phyloP scores from a whole-genome alignment of 2,329 filamentous ascomycete species.

The Corinectria fuckeliana region DNA sequence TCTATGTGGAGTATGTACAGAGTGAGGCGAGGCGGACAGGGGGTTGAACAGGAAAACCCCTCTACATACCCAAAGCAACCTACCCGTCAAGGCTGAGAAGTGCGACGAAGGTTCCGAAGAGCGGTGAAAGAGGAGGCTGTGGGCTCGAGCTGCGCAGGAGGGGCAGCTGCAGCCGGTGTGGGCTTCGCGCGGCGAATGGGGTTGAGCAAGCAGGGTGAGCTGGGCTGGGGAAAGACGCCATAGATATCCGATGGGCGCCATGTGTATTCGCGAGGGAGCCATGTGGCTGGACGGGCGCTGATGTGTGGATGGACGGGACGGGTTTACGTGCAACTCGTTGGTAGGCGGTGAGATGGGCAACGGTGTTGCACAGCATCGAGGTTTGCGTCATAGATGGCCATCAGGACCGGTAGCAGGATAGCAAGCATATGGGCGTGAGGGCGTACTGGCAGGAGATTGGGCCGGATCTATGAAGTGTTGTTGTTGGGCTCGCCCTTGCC shows the following conservation, averaged over 20 bases:
- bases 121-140: conserved; percentile 17
- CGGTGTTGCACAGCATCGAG: not conserved
- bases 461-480: not conserved
- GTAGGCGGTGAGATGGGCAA: not conserved
- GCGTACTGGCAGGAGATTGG: conserved; percentile 4
- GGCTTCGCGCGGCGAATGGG: conserved; percentile 7
- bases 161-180: conserved; percentile 9
- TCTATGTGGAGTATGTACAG: conserved; percentile 1
- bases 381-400: not conserved
- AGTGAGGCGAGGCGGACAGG: conserved; percentile 16
- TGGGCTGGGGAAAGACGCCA: not conserved
- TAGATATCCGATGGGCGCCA: not conserved
- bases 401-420: not conserved
- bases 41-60: conserved; percentile 7
- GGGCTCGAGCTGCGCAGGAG: conserved; percentile 5
- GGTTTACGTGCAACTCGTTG: not conserved
- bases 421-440: conserved; percentile 3
- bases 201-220: not conserved
- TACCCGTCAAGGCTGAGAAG: conserved; percentile 16
- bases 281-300: not conserved
- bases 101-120: conserved; percentile 14
- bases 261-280: not conserved
- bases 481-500: not conserved
- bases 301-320: conserved; percentile 1
- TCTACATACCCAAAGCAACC: conserved; percentile 1